Conservation (phyloP, 225 moss, liverwort and hornwort species). For the Rhytidiadelphus loreus region DNA sequence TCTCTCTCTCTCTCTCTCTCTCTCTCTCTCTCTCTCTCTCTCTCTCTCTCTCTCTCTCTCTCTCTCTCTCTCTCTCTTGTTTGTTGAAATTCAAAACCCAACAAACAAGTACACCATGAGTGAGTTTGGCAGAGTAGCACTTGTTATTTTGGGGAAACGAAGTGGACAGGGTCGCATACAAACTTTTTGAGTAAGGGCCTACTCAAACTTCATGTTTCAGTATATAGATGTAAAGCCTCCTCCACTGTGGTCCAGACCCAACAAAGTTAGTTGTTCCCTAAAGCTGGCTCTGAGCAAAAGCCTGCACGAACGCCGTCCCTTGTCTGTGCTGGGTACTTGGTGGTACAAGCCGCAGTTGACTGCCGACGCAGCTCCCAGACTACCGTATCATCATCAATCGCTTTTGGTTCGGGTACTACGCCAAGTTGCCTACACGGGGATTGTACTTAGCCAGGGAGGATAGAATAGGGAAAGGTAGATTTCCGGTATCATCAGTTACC, state of each 20-base stretch:
- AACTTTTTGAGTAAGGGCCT: neutral
- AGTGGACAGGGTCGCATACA: neutral
- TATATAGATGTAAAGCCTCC: neutral
- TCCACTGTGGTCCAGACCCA: neutral
- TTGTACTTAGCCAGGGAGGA: conserved; percentile 2
- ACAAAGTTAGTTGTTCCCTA: neutral
- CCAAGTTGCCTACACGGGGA: neutral
- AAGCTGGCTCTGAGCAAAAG: neutral
- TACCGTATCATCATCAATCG: neutral
- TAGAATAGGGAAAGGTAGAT: conserved; percentile 12
- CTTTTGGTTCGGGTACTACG: neutral
- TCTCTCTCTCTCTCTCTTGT: neutral
- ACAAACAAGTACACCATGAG: neutral
- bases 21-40: too few species aligned
- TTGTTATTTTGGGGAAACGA: neutral
- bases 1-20: too few species aligned
- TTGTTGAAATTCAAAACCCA: neutral
- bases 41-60: too few species aligned
- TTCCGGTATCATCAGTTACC: conserved; percentile 14
- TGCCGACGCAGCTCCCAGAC: conserved; percentile 5
- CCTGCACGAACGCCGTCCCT: conserved; percentile 5
- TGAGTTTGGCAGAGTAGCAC: neutral
- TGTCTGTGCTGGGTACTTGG: neutral
- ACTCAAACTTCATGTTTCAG: neutral
- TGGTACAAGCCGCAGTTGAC: conserved; percentile 17